A percentile compares a stretch with the other conserved stretches of the same genome.
phyloP scores from a whole-genome alignment of 2,329 filamentous ascomycete genomes.

The Epichloe baconii region DNA sequence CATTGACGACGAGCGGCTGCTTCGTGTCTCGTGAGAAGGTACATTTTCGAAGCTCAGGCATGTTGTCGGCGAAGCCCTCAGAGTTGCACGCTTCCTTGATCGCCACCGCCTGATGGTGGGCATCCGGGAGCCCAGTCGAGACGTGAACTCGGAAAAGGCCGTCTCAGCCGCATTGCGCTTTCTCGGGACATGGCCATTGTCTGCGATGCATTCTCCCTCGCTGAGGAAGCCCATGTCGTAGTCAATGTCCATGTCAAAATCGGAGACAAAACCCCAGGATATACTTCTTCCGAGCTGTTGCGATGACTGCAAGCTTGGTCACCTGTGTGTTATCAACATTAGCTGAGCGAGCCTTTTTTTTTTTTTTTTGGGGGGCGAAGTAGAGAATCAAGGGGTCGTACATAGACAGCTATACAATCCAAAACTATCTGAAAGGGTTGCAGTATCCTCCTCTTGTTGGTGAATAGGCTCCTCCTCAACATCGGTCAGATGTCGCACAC shows the following conservation, averaged over 20 bases:
- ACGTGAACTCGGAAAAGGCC: slow-evolving; percentile 47
- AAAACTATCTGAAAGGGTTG: slow-evolving; percentile 18
- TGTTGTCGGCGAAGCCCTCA: slow-evolving; percentile 52
- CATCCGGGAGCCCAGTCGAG: slow-evolving; percentile 51
- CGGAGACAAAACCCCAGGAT: slow-evolving; percentile 24
- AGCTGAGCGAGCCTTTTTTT: slow-evolving; percentile 3
- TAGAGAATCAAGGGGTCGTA: slow-evolving; percentile 31
- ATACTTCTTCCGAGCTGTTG: slow-evolving; percentile 28
- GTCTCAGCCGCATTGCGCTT: slow-evolving; percentile 46
- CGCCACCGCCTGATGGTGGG: slow-evolving; percentile 39
- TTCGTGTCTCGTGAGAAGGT: slow-evolving; percentile 56
- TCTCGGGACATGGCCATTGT: slow-evolving; percentile 32
- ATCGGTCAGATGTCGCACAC: slow-evolving; percentile 60
- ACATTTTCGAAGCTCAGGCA: slow-evolving; percentile 73
- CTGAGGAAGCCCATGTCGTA: slow-evolving; percentile 57
- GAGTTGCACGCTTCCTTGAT: slow-evolving; percentile 29
- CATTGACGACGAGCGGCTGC: slow-evolving; percentile 68
- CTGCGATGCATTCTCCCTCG: slow-evolving; percentile 42
- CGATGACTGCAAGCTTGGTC: slow-evolving; percentile 49
- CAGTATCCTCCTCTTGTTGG: slow-evolving; percentile 47
- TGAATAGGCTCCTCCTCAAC: slow-evolving; percentile 75
- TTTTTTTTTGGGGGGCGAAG: not conserved
- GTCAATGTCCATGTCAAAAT: slow-evolving; percentile 42
- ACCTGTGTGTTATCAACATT: slow-evolving; percentile 27
- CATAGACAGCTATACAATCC: slow-evolving; percentile 58